These are phyloP conservation scores for Xylariaceae sp. DNA, from an alignment of 2,329 filamentous ascomycete species.

Conservation along the genomic window DNA sequence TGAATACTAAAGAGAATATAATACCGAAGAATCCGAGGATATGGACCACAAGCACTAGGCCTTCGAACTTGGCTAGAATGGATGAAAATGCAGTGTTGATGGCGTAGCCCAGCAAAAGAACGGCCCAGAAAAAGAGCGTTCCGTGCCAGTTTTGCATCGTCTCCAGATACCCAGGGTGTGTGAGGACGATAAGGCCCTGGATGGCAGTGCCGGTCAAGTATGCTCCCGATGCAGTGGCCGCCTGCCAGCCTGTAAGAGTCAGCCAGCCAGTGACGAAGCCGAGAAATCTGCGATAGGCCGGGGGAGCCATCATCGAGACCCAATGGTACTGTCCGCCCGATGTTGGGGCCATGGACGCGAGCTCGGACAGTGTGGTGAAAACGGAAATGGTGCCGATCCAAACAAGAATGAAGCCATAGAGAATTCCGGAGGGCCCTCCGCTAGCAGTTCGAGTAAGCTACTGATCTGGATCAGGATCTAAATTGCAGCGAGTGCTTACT, in stretches of 20 bases:
- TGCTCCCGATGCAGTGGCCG: too few relatives aligned
- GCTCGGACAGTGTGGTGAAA: slow-evolving; percentile 4
- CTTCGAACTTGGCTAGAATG: slow-evolving; percentile 12
- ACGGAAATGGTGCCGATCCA: slow-evolving; percentile 5
- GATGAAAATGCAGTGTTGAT: slow-evolving; percentile 11
- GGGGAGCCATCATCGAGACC: too few relatives aligned
- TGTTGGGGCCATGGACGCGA: slow-evolving; percentile 3
- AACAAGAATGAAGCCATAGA: slow-evolving; percentile 7
- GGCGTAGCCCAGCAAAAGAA: slow-evolving; percentile 8
- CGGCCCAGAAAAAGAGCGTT: too few relatives aligned
- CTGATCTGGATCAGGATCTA: too few relatives aligned
- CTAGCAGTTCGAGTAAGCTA: background rate
- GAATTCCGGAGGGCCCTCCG: slow-evolving; percentile 10
- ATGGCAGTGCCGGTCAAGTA: too few relatives aligned
- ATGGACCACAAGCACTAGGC: slow-evolving; percentile 13
- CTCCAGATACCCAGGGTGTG: too few relatives aligned
- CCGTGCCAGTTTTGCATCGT: too few relatives aligned
- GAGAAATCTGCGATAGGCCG: too few relatives aligned
- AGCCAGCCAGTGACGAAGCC: too few relatives aligned
- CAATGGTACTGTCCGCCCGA: slow-evolving; percentile 13
- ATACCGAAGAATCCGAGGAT: slow-evolving; percentile 14
- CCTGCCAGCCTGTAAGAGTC: too few relatives aligned
- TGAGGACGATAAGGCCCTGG: too few relatives aligned
- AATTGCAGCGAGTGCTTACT: too few relatives aligned
- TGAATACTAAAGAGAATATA: slow-evolving; percentile 12